A percentile compares a stretch with the other conserved stretches of the same genome.
Conservation (phyloP, 1,284 basidiomycete genomes). For the Ustilago lituana region DNA sequence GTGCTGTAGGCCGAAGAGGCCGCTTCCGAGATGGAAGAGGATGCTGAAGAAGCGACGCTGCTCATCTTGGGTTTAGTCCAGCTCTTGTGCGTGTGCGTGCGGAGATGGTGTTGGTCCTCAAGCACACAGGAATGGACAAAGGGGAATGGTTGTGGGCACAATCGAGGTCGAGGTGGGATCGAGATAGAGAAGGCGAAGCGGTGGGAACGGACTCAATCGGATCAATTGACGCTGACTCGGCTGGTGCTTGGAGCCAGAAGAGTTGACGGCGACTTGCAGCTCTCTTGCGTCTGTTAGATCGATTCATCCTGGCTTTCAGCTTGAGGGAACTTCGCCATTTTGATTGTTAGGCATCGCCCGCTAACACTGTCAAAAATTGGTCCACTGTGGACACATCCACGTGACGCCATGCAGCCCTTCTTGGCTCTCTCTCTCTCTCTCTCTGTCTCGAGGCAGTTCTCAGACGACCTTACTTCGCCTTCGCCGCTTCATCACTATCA, state of each 20-base stretch:
- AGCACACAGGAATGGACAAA: no score
- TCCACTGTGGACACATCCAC: slow-evolving; percentile 14
- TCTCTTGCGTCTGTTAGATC: no score
- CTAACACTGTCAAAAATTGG: neutral
- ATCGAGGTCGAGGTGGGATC: neutral
- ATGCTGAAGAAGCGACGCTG: slow-evolving; percentile 24
- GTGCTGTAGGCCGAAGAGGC: slow-evolving; percentile 25
- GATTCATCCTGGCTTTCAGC: no score
- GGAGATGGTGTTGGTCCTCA: no score
- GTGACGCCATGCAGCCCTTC: slow-evolving; percentile 24
- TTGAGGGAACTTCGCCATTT: no score
- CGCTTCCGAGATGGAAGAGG: slow-evolving; percentile 28
- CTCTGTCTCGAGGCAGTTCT: slow-evolving; percentile 1
- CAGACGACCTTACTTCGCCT: slow-evolving; percentile 8
- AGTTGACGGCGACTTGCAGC: no score
- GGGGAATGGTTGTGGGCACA: no score
- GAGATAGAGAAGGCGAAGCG: neutral
- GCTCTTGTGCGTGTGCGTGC: no score
- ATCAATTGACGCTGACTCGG: slow-evolving; percentile 16
- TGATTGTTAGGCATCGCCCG: no score
- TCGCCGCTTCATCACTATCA: neutral
- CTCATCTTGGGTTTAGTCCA: slow-evolving; percentile 8
- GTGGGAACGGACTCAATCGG: slow-evolving; percentile 6
- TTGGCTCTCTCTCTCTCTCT: no score
- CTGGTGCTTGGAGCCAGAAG: no score